Percentiles rank a stretch among this genome's conserved stretches.
phyloP scores from a whole-genome alignment of 2,329 filamentous ascomycete genomes.

The Venturia effusa region DNA sequence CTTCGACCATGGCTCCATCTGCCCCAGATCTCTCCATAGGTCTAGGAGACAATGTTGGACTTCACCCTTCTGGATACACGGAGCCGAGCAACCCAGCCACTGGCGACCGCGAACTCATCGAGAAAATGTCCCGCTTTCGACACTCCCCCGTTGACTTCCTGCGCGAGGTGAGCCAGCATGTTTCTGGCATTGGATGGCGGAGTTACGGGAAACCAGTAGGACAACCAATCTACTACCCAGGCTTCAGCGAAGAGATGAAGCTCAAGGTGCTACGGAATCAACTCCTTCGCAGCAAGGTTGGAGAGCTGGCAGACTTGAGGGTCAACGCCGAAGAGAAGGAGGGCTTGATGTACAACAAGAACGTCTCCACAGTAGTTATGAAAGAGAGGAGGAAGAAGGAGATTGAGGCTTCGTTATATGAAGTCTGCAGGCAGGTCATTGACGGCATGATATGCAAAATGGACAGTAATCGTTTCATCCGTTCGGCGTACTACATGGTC shows the following conservation, averaged over 20 bases:
- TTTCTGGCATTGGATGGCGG: conserved; percentile 89
- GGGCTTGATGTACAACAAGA: conserved; percentile 45
- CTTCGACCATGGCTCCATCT: not conserved
- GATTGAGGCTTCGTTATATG: conserved; percentile 61
- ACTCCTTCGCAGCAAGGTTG: conserved; percentile 63
- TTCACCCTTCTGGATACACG: conserved; percentile 34
- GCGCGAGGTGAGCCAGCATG: conserved; percentile 84
- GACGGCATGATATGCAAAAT: conserved; percentile 99
- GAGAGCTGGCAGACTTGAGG: conserved; percentile 63
- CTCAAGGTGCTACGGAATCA: conserved; percentile 62
- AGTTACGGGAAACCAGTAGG: conserved; percentile 86
- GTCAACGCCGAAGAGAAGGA: conserved; percentile 67
- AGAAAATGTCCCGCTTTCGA: conserved; percentile 80
- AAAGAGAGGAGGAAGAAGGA: conserved; percentile 58
- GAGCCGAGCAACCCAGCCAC: conserved; percentile 15
- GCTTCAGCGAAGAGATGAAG: conserved; percentile 88
- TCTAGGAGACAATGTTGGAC: conserved; percentile 32
- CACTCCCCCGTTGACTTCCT: conserved; percentile 66
- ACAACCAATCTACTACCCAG: conserved; percentile 84
- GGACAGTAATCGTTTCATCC: conserved; percentile 86
- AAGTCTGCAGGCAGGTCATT: conserved; percentile 77
- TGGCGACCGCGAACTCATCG: conserved; percentile 59
- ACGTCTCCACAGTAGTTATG: conserved; percentile 34
- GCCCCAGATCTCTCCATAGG: conserved; percentile 36
- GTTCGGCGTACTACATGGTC: conserved; percentile 78